Evolutionary conservation across 129 eudicot species (phyloP), one percentile per base, ranked within the genome.

Genomic region (Rutidosis leptorrhynchoides): DNA sequence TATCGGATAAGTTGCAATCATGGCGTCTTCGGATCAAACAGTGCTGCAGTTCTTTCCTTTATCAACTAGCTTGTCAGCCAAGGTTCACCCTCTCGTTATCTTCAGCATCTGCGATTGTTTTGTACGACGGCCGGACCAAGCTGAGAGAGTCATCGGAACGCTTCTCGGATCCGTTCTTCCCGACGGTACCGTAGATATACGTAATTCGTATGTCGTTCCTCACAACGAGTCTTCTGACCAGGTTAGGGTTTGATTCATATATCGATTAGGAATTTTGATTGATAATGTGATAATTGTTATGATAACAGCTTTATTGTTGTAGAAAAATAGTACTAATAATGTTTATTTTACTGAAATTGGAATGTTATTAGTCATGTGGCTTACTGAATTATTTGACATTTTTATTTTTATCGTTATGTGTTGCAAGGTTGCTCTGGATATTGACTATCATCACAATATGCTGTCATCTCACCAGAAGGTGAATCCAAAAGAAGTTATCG

Each of bases 391-490:
- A 25, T 26, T 49, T 68, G 53, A 74, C 51, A 1, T 43, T 43
- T 7, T 1, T 65, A 33, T 33, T 51, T 1, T 75, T 0, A 0
- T 60, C 2, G 24, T 55, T 42, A 65, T 26, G 32, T 62, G 63
- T 25, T 62, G 69, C 56, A 59, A 92, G 99, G 99, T 93, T 79
- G 99, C 99, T 1, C 35, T 89, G 86, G 99, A 93, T 75, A 86
- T 88, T 25, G 99, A 93, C 56, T 93, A 93, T 74, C 99, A 89
- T 67, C 96, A 89, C 80, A 93, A 93, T 59, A 82, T 93, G 96
- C 20, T 93, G 35, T 48, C 82, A 0, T 93, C 96, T 16, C 96
- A 93, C 74, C 95, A 83, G 76, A 93, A 93, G 81, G 99, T 93
- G 75, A 93, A 93, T 58, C 99, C 99, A 0, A 89, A 86, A 82